phyloP scores from a whole-genome alignment of 2,329 filamentous ascomycete genomes.

The Penicillium sp. region DNA sequence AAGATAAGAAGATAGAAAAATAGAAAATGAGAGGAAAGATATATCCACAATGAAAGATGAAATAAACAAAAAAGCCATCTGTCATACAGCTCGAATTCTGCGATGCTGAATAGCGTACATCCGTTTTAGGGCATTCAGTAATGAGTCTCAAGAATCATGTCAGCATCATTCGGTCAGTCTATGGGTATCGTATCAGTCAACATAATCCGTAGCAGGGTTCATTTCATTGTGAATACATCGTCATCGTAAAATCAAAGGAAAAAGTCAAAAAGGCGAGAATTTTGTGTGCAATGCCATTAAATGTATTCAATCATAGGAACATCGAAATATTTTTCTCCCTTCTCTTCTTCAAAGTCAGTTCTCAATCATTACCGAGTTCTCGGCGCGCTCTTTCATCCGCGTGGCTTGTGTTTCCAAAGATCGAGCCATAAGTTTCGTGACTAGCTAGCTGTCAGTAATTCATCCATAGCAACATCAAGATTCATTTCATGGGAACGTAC shows the following conservation, averaged over 20 bases:
- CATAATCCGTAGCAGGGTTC: not conserved
- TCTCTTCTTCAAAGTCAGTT: constrained; percentile 18
- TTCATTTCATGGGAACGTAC: constrained; percentile 49
- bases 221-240: constrained; percentile 8
- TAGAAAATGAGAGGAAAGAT: not conserved
- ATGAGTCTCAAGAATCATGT: constrained; percentile 4
- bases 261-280: not conserved
- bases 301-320: constrained; percentile 1
- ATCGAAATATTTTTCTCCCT: not conserved
- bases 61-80: not conserved
- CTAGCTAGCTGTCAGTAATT: constrained; percentile 33
- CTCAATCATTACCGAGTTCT: constrained; percentile 30
- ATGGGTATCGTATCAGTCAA: constrained; percentile 13
- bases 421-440: constrained; percentile 66
- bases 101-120: not conserved
- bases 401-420: constrained; percentile 62
- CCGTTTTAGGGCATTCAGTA: not conserved
- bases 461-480: constrained; percentile 33
- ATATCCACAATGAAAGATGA: not conserved
- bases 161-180: constrained; percentile 13
- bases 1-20: not conserved
- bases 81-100: not conserved
- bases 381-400: constrained; percentile 59
- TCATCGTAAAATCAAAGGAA: constrained; percentile 4
- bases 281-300: constrained; percentile 3